Base-by-base conservation (phyloP, 2,329 filamentous ascomycete species). In the Pestalotiopsis sp. region DNA sequence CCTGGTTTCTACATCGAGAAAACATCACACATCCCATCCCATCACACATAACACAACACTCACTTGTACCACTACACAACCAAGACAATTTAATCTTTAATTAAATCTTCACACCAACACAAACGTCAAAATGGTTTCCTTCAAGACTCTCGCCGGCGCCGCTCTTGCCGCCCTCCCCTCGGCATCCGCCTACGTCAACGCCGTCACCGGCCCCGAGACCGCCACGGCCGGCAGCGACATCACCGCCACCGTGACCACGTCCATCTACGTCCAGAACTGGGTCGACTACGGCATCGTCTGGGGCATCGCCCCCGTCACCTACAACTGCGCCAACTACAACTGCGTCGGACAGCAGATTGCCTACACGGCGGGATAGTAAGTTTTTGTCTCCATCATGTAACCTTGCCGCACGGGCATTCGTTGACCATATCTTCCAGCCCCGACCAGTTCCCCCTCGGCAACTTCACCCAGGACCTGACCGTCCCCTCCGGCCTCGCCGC, bases 221-320 rank as follows among this genome's bases (percentile, higher is more conserved):
- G 76, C 72, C 4, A 67, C 62, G 3, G 74, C 75, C 57, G 78
- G 77, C 3, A 31, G 67, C 12, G 74, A 65, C 64, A 67, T 79
- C 55, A 72, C 69, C 2, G 75, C 69, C 14, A 77, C 72, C 9
- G 66, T 80, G 23, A 67, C 66, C 49, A 76, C 76, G 17, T 65
- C 74, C 23, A 75, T 74, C 71, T 79, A 79, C 74, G 69, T 76
- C 55, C 76, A 79, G 74, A 80, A 80, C 75, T 79, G 71, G 72
- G 72, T 76, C 66, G 77, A 80, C 72, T 79, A 74, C 70, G 69
- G 74, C 61, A 75, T 80, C 68, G 66, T 76, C 52, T 80, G 76
- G 76, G 77, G 75, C 2, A 36, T 79, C 17, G 39, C 70, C 2
- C 63, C 71, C 12, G 63, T 66, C 20, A 36, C 55, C 65, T 25